These are phyloP conservation scores for Emericellopsis cladophorae DNA, from an alignment of 2,329 filamentous ascomycete genomes.

Conservation along the genomic window DNA sequence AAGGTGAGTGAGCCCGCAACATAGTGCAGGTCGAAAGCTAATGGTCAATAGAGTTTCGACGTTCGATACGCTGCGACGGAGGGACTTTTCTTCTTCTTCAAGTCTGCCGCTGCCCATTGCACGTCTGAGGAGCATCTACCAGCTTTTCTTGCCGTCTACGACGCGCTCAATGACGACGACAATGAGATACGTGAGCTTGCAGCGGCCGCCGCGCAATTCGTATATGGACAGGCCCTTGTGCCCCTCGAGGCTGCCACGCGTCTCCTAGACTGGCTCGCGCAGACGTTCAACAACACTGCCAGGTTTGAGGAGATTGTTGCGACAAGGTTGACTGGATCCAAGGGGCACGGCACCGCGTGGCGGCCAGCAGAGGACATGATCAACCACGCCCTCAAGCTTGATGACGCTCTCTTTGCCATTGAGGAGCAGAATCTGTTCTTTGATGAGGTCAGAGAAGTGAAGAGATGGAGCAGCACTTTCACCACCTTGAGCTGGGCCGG, in stretches of 20 bases:
- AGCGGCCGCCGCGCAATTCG: slow-evolving; percentile 30
- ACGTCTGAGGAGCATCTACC: slow-evolving; percentile 30
- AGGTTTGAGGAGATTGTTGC: slow-evolving; percentile 27
- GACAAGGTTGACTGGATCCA: slow-evolving; percentile 23
- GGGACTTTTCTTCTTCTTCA: slow-evolving; percentile 36
- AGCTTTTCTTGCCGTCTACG: slow-evolving; percentile 56
- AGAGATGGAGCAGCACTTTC: slow-evolving; percentile 51
- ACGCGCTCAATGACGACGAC: slow-evolving; percentile 78
- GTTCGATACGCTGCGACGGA: slow-evolving; percentile 46
- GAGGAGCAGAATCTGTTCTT: slow-evolving; percentile 95
- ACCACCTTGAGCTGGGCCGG: slow-evolving; percentile 9
- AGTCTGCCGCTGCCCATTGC: slow-evolving; percentile 4
- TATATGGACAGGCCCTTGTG: slow-evolving; percentile 32
- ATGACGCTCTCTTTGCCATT: slow-evolving; percentile 65
- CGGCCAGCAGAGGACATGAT: slow-evolving; percentile 25
- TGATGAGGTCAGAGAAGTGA: slow-evolving; percentile 65
- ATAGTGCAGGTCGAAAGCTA: no score
- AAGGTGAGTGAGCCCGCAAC: slow-evolving; percentile 20
- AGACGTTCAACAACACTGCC: slow-evolving; percentile 16
- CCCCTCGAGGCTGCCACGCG: slow-evolving; percentile 32
- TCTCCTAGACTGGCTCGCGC: slow-evolving; percentile 29
- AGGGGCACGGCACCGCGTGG: slow-evolving; percentile 6
- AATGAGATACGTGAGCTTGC: slow-evolving; percentile 68
- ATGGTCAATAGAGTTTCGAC: slow-evolving; percentile 43
- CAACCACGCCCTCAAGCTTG: slow-evolving; percentile 31